Conservation (phyloP, 2,329 filamentous ascomycete genomes). For the Calonectria pteridis region DNA sequence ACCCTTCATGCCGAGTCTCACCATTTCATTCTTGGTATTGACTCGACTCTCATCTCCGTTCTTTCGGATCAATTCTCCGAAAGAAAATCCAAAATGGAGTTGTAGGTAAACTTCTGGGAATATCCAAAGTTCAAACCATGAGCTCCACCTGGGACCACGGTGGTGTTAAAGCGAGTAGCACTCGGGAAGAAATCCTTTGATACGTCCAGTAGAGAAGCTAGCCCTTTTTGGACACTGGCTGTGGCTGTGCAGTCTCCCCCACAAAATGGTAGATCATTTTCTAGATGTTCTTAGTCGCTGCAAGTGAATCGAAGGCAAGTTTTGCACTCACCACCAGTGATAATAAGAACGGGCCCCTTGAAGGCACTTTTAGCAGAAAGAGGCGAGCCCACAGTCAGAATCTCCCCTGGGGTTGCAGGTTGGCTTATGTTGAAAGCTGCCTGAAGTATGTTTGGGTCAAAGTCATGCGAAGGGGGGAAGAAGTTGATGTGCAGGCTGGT, state of each 20-base stretch:
- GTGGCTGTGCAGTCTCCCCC: slow-evolving; percentile 70
- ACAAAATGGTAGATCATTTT: slow-evolving; percentile 68
- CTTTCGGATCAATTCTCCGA: background rate
- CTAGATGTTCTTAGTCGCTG: slow-evolving; percentile 39
- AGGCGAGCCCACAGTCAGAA: slow-evolving; percentile 65
- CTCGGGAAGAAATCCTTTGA: slow-evolving; percentile 58
- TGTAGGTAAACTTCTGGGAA: slow-evolving; percentile 48
- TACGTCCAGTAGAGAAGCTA: slow-evolving; percentile 57
- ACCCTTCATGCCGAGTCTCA: background rate
- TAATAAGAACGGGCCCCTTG: slow-evolving; percentile 67
- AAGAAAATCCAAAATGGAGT: slow-evolving; percentile 54
- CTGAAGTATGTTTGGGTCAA: slow-evolving; percentile 65
- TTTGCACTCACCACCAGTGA: slow-evolving; percentile 66
- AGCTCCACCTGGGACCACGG: slow-evolving; percentile 65
- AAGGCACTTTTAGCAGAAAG: slow-evolving; percentile 54
- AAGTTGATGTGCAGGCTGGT: slow-evolving; percentile 66
- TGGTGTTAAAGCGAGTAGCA: slow-evolving; percentile 62
- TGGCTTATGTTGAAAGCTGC: slow-evolving; percentile 61
- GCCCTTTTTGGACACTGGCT: slow-evolving; percentile 48
- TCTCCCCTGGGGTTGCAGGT: slow-evolving; percentile 70
- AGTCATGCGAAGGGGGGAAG: slow-evolving; percentile 61
- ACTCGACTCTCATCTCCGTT: background rate
- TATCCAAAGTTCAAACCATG: slow-evolving; percentile 65
- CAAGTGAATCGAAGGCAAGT: background rate
- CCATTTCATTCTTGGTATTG: background rate